Percentiles rank a stretch among this genome's conserved stretches.
Evolutionary conservation across 179 eudicot genomes (phyloP).

Genomic region (Silene vulgaris): DNA sequence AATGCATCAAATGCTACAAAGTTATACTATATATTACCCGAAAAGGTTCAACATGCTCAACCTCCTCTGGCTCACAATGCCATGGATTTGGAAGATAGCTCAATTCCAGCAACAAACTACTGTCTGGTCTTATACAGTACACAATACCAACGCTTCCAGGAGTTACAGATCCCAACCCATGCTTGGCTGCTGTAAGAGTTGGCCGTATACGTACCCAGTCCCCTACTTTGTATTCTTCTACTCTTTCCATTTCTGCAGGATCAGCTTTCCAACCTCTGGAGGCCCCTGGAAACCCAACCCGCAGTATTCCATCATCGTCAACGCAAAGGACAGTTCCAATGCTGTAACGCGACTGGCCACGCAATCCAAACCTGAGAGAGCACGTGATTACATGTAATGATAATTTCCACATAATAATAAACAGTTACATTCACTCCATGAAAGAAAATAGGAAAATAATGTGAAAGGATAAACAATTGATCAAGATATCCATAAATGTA

Average conservation of each 20-base stretch:
- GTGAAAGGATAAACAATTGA: not conserved
- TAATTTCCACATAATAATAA: constrained; percentile 2
- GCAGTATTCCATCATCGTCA: constrained; percentile 96
- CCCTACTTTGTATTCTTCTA: constrained; percentile 95
- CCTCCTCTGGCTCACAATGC: constrained; percentile 99
- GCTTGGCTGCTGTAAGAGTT: constrained; percentile 83
- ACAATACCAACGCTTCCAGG: constrained; percentile 98
- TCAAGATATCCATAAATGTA: constrained; percentile 21
- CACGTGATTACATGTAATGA: constrained; percentile 17
- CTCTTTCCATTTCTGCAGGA: constrained; percentile 99
- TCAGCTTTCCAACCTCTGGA: constrained; percentile 99
- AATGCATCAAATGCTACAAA: constrained; percentile 1
- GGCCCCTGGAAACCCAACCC: constrained; percentile 99
- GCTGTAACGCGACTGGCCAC: constrained; percentile 87
- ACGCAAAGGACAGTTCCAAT: constrained; percentile 94
- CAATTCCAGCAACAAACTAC: constrained; percentile 69
- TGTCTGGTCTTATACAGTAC: constrained; percentile 89
- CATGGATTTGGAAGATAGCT: constrained; percentile 92
- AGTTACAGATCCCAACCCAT: constrained; percentile 89
- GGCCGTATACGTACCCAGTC: constrained; percentile 99
- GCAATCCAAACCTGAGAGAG: constrained; percentile 83
- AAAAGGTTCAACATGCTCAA: constrained; percentile 88
- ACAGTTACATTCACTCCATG: constrained; percentile 11
- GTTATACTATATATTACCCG: constrained; percentile 39
- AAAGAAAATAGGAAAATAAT: not conserved